A percentile compares a stretch with the other conserved stretches of the same genome.
These are phyloP conservation scores for Licmophora abbreviata DNA, from an alignment of 108 stramenopile genomes.

Conservation along the genomic window DNA sequence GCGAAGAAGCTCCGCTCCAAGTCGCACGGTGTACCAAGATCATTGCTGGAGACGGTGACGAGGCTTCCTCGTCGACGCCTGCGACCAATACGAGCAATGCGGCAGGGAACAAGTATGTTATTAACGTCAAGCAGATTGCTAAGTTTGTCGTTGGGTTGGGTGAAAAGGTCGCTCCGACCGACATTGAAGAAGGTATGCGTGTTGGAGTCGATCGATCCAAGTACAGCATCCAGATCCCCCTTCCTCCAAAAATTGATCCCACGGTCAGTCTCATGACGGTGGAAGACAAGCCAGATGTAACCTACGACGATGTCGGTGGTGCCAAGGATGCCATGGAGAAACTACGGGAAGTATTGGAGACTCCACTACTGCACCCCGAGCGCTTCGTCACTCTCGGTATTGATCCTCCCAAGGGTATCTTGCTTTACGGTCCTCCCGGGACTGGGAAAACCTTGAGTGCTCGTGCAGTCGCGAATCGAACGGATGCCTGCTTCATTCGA, in stretches of 20 bases:
- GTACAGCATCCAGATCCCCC: slow-evolving; percentile 96
- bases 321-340: slow-evolving; percentile 97
- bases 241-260: slow-evolving; percentile 99
- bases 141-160: slow-evolving; percentile 98
- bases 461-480: slow-evolving; percentile 93
- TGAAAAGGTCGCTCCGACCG: slow-evolving; percentile 97
- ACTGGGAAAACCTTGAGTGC: slow-evolving; percentile 93
- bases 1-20: slow-evolving; percentile 95
- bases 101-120: slow-evolving; percentile 90
- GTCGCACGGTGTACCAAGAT: slow-evolving; percentile 99
- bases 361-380: slow-evolving; percentile 93
- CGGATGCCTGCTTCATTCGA: slow-evolving; percentile 98
- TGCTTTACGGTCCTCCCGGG: slow-evolving; percentile 93
- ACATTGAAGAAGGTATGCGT: slow-evolving; percentile 99
- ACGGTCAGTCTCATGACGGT: slow-evolving; percentile 98
- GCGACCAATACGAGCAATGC: slow-evolving; percentile 13
- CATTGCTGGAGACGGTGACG: slow-evolving; percentile 48
- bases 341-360: slow-evolving; percentile 92
- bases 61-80: neutral
- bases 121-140: slow-evolving; percentile 99
- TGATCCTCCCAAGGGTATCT: slow-evolving; percentile 96
- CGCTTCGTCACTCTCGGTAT: slow-evolving; percentile 95
- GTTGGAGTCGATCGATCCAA: slow-evolving; percentile 97
- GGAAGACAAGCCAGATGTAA: slow-evolving; percentile 99
- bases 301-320: slow-evolving; percentile 99